Evolutionary conservation across 495 filamentous ascomycete genomes (phyloP), one percentile per base, ranked within the genome.

Genomic region (Podospora didyma): DNA sequence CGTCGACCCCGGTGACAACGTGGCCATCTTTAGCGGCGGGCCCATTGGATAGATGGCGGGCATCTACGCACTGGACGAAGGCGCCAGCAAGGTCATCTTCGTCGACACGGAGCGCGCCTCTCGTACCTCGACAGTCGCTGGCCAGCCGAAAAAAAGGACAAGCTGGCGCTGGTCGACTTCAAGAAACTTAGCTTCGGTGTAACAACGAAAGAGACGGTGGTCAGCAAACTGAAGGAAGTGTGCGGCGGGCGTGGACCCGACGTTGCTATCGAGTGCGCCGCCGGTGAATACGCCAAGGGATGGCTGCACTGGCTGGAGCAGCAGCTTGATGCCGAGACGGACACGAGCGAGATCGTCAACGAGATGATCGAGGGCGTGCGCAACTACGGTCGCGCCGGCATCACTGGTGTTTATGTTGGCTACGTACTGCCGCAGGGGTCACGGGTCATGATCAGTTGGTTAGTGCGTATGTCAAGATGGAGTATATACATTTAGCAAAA

Each of bases 211-310:
- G 70, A 76, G 47, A 85, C 82, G 2, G 87, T 96, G 1, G 86
- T 86, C 2, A 81, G 73, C 24, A 83, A 79, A 61, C 72, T 96
- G 55, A 89, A 92, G 67, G 86, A 93, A 55, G 80, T 91, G 67
- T 83, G 81, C 5, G 78, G 78, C 46, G 80, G 78, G 0, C 69
- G 80, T 0, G 89, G 89, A 0, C 86, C 86, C 0, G 90, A 96
- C 71, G 85, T 88, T 6, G 87, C 84, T 20, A 77, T 96, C 21
- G 92, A 96, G 71, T 93, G 89, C 64, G 90, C 85, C 0, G 89
- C 90, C 0, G 89, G 89, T 35, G 88, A 93, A 69, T 96, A 93
- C 48, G 81, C 91, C 16, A 94, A 96, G 73, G 83, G 89, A n/a
- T 90, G 86, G 84, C 75, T 80, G 44, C 87, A 93, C 70, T 89